Conservation (phyloP, 75 land plant species). For the Picea glauca region DNA sequence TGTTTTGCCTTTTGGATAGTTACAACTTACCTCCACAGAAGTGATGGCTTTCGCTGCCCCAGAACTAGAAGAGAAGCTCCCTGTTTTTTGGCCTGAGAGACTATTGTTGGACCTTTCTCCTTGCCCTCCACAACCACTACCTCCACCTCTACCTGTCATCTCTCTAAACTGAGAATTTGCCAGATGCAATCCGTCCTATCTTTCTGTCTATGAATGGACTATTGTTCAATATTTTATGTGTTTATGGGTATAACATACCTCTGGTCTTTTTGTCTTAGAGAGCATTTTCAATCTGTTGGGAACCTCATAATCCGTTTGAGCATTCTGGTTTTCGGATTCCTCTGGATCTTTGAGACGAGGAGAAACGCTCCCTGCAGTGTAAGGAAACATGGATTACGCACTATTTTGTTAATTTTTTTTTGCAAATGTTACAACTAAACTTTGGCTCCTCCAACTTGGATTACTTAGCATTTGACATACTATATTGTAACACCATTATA, state of each 20-base stretch:
- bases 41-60: conserved; percentile 50
- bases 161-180: neutral
- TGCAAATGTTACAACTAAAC: no score
- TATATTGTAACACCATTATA: no score
- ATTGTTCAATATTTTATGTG: neutral
- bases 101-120: conserved; percentile 56
- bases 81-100: conserved; percentile 42
- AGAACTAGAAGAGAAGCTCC: conserved; percentile 43
- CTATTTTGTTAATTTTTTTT: no score
- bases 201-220: neutral
- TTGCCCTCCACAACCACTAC: conserved; percentile 23
- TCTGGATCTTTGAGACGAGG: neutral
- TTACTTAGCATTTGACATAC: no score
- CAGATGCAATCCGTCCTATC: no score
- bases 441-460: no score
- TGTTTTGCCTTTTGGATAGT: no score
- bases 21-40: neutral
- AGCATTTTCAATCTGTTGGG: neutral
- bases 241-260: neutral
- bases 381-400: neutral
- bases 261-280: neutral
- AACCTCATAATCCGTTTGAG: neutral
- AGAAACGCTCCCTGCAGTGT: neutral
- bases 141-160: conserved; percentile 31
- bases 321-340: neutral